Evolutionary conservation across 805 yeast genomes (phyloP), one percentile per base, ranked within the genome.

Genomic region (Huiozyma sinensis): DNA sequence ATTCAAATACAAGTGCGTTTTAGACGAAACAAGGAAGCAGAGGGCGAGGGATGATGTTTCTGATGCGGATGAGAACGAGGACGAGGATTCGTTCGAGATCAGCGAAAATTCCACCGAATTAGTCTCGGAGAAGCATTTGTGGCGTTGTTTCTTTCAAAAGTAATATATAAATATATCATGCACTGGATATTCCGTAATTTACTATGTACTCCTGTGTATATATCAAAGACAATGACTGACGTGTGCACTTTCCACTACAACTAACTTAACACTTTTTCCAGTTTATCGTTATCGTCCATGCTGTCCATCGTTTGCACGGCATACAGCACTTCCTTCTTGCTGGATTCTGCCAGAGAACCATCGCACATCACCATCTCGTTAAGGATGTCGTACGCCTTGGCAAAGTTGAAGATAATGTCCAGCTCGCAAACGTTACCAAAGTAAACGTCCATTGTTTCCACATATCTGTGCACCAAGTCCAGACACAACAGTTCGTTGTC

Each of bases 391-490:
- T 92, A 92, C 0, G 97, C 97, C 59, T 85, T 83, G 54, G 84
- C 85, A 66, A 92, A 92, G 57, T 94, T 92, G 74, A 92, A 92
- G 41, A 92, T 92, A 49, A 92, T 92, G 66, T 92, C 98, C 55
- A 92, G 70, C 62, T 92, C 98, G 65, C 97, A 88, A 12, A 92
- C 98, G 57, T 87, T 90, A 9, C 96, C 97, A 60, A 86, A 92
- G 47, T 88, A 79, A 54, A 83, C 82, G 68, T 92, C 98, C 96
- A 92, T 87, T 51, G 86, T 88, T 63, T 92, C 98, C 36, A 92
- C 98, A 61, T 81, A 92, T 48, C 97, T 72, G 61, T 92, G 98
- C 42, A 92, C 81, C 12, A 83, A 69, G 57, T 92, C 98, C 45
- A 92, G 69, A 1, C 94, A 80, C 44, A 86, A 65, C 50, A 92